These are phyloP conservation scores for Sanguinoderma infundibulare DNA, from an alignment of 1,284 basidiomycete genomes.

Conservation along the genomic window DNA sequence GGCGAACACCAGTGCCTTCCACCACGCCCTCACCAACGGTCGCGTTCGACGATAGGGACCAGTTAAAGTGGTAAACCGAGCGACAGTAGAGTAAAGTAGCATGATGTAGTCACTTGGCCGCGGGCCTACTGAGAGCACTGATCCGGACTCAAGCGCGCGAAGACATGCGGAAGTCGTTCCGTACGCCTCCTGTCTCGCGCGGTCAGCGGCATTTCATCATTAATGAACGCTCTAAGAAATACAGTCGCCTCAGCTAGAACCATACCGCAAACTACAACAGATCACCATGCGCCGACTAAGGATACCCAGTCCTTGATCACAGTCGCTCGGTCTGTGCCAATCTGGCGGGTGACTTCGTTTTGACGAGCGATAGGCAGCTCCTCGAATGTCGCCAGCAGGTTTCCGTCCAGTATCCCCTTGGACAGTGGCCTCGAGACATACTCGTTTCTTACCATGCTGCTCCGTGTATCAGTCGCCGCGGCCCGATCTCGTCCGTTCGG, in stretches of 20 bases:
- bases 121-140: slow-evolving; percentile 16
- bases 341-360: slow-evolving; percentile 81
- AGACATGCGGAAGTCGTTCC: slow-evolving; percentile 20
- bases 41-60: slow-evolving; percentile 11
- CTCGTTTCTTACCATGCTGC: slow-evolving; percentile 89
- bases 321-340: slow-evolving; percentile 76
- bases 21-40: slow-evolving; percentile 20
- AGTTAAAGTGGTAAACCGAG: background rate
- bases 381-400: slow-evolving; percentile 77
- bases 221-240: slow-evolving; percentile 3
- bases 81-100: slow-evolving; percentile 24
- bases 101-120: slow-evolving; percentile 22
- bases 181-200: slow-evolving; percentile 17
- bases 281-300: slow-evolving; percentile 52
- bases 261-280: background rate
- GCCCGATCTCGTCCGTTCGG: background rate
- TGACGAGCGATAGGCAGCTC: slow-evolving; percentile 74
- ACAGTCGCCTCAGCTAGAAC: slow-evolving; percentile 3
- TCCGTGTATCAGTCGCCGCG: slow-evolving; percentile 6
- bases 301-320: slow-evolving; percentile 76
- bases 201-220: slow-evolving; percentile 7
- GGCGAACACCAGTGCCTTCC: slow-evolving; percentile 22
- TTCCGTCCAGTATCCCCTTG: slow-evolving; percentile 89
- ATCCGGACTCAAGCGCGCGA: slow-evolving; percentile 18
- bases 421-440: slow-evolving; percentile 81